phyloP scores from a whole-genome alignment of 2,329 filamentous ascomycete species.

The Fusarium miscanthi region DNA sequence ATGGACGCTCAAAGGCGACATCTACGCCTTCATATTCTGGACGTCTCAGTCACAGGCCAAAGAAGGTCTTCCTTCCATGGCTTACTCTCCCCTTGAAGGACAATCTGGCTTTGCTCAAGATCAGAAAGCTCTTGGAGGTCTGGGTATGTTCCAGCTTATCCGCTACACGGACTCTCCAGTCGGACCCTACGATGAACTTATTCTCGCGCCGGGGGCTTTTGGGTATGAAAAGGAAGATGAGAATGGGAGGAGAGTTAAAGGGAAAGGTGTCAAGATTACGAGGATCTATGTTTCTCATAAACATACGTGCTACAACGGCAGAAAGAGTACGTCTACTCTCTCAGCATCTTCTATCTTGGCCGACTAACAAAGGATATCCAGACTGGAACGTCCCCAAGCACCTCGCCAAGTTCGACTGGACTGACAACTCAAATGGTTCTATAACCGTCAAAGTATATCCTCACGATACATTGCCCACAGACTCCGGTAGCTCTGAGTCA shows the following conservation, averaged over 20 bases:
- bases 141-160: conserved; percentile 62
- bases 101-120: conserved; percentile 54
- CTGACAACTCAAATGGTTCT: conserved; percentile 49
- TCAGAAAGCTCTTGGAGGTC: conserved; percentile 54
- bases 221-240: conserved; percentile 54
- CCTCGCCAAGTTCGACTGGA: conserved; percentile 63
- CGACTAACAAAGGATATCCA: conserved; percentile 32
- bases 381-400: conserved; percentile 69
- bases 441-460: conserved; percentile 59
- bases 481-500: conserved; percentile 47
- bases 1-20: conserved; percentile 59
- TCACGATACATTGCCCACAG: conserved; percentile 49
- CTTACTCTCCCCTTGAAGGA: conserved; percentile 61
- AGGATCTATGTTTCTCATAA: conserved; percentile 66
- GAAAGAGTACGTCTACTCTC: conserved; percentile 54
- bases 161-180: conserved; percentile 63
- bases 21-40: conserved; percentile 59
- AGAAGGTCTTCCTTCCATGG: conserved; percentile 49
- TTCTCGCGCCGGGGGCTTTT: conserved; percentile 60
- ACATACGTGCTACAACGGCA: conserved; percentile 63
- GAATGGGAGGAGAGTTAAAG: conserved; percentile 47
- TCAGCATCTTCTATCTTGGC: background rate
- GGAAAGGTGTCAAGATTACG: conserved; percentile 57
- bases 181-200: conserved; percentile 65
- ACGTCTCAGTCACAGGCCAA: conserved; percentile 45